Base-by-base conservation (phyloP, 495 filamentous ascomycete species). In the Penicillium coprophilum region DNA sequence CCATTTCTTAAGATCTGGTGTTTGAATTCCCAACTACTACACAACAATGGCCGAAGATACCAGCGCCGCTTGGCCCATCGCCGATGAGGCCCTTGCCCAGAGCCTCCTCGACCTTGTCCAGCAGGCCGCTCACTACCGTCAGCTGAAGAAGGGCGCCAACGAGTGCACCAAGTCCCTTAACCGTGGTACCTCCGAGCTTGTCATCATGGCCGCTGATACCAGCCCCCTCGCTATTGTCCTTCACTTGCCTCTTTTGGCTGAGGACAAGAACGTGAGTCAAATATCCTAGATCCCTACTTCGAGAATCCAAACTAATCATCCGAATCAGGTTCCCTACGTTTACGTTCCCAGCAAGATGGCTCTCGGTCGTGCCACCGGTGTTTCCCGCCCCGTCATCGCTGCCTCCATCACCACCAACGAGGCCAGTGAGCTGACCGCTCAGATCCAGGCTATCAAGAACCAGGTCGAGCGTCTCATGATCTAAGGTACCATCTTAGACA, bases 391-490 rank as follows among this genome's bases (percentile, higher is more conserved):
- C 41, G 92, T 98, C 38, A 97, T 98, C 63, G 86, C 89, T 39
- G 86, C 50, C 49, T 56, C 84, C 38, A 87, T 82, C 58, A 93
- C 91, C 36, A 91, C 88, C 63, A 97, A 97, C 80, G 94, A 97
- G 76, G 90, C 89, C 13, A 87, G 82, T 64, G 94, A 97, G 68
- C 80, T 97, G 30, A 86, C 86, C 74, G 79, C 79, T 60, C 90
- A 94, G 82, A 96, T 97, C 34, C 78, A 87, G 55, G 74, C 80
- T 44, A 74, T 97, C 65, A 96, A 93, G 82, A 87, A 92, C 71
- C 94, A 96, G 86, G 91, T 98, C 51, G 94, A 98, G 81, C 83
- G 94, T 65, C 81, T 97, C 53, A 90, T 93, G 85, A 95, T 98
- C 77, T 98, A 90, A 85, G 68, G 51, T 56, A 31, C 32, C 27